A percentile compares a stretch with the other conserved stretches of the same genome.
Conservation (phyloP, 1,284 basidiomycete species). For the Rugosomyces carneus region DNA sequence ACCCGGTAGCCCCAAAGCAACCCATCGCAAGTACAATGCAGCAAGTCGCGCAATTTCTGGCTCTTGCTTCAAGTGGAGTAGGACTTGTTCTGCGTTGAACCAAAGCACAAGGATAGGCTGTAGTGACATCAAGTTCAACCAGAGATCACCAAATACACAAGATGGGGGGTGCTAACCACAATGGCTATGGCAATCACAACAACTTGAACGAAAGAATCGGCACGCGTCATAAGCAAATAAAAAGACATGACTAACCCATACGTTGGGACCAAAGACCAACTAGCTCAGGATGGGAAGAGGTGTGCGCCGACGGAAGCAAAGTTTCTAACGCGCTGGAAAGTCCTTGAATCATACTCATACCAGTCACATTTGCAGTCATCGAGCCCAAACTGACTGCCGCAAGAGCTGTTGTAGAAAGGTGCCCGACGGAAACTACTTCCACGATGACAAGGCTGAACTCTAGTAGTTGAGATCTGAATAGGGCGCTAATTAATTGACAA, state of each 20-base stretch:
- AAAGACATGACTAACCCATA: conserved; percentile 67
- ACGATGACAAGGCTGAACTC: conserved; percentile 72
- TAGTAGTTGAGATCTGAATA: no score
- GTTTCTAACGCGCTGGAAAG: conserved; percentile 84
- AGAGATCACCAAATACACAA: no score
- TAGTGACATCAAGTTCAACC: no score
- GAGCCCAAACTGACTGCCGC: conserved; percentile 80
- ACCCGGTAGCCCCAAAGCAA: conserved; percentile 77
- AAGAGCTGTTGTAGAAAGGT: conserved; percentile 75
- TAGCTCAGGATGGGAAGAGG: conserved; percentile 74
- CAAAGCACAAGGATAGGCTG: conserved; percentile 68
- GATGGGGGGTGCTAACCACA: conserved; percentile 1
- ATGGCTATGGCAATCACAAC: conserved; percentile 6
- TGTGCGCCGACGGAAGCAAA: conserved; percentile 86
- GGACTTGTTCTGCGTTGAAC: conserved; percentile 76
- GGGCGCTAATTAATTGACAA: no score
- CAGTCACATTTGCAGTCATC: conserved; percentile 73
- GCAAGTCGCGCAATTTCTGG: conserved; percentile 80
- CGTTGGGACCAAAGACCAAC: conserved; percentile 90
- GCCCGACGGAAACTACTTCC: conserved; percentile 79
- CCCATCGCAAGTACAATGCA: conserved; percentile 69
- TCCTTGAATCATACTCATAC: conserved; percentile 70
- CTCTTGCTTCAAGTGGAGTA: conserved; percentile 80
- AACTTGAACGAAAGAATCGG: no score
- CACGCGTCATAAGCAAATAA: no score